phyloP scores from a whole-genome alignment of 2,329 filamentous ascomycete genomes.

The Neonectria sp. region DNA sequence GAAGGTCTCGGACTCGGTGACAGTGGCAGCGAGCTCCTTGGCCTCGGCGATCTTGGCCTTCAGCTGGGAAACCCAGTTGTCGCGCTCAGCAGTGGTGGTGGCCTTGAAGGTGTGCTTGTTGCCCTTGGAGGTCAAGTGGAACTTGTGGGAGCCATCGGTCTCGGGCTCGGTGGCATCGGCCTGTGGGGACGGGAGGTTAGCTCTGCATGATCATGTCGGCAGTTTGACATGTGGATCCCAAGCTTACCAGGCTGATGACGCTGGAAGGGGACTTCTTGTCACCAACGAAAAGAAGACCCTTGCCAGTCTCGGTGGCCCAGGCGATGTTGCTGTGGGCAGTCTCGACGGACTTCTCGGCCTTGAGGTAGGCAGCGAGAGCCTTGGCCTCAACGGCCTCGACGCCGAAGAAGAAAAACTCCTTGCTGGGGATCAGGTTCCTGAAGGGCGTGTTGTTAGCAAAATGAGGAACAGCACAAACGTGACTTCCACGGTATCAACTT shows the following conservation, averaged over 20 bases:
- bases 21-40: conserved; percentile 81
- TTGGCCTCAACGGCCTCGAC: conserved; percentile 81
- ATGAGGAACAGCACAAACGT: neutral
- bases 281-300: conserved; percentile 93
- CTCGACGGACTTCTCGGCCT: conserved; percentile 86
- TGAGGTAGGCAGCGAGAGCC: conserved; percentile 82
- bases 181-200: conserved; percentile 51
- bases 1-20: conserved; percentile 88
- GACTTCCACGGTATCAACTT: conserved; percentile 55
- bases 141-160: conserved; percentile 84
- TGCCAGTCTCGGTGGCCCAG: conserved; percentile 94
- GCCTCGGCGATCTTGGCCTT: conserved; percentile 88
- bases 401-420: conserved; percentile 94
- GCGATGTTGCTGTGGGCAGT: conserved; percentile 84
- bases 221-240: conserved; percentile 40
- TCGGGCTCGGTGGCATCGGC: conserved; percentile 78
- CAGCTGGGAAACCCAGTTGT: conserved; percentile 91
- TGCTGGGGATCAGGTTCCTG: conserved; percentile 90
- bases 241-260: conserved; percentile 86
- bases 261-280: conserved; percentile 87
- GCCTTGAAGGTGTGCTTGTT: conserved; percentile 98
- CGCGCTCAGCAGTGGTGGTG: conserved; percentile 79
- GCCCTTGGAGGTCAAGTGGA: conserved; percentile 86
- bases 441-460: conserved; percentile 41
- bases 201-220: conserved; percentile 33